These are phyloP conservation scores for Flammula alnicola DNA, from an alignment of 1,284 basidiomycete genomes.

Conservation along the genomic window DNA sequence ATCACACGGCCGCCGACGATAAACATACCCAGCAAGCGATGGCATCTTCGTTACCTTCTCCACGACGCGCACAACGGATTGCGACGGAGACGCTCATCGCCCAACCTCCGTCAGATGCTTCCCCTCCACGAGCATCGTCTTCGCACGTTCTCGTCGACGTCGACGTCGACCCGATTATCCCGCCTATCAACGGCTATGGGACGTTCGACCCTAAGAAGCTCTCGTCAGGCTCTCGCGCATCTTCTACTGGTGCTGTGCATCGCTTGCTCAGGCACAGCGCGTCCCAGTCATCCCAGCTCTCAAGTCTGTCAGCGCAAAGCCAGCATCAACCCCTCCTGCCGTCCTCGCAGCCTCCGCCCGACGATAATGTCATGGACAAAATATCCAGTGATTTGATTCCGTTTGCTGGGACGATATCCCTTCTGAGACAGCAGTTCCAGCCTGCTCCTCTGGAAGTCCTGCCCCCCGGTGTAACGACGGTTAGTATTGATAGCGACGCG, in stretches of 20 bases:
- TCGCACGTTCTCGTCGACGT: constrained; percentile 5
- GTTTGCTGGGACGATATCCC: constrained; percentile 37
- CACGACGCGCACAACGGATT: constrained; percentile 32
- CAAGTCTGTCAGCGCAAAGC: constrained; percentile 26
- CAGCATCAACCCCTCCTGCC: constrained; percentile 35
- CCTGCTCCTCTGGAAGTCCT: too few species aligned
- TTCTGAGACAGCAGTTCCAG: constrained; percentile 21
- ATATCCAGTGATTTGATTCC: constrained; percentile 48
- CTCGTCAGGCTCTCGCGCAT: constrained; percentile 3
- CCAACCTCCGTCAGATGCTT: constrained; percentile 12
- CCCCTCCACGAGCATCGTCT: constrained; percentile 8
- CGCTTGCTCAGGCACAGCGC: constrained; percentile 25
- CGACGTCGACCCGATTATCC: constrained; percentile 38
- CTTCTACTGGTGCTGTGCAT: neutral
- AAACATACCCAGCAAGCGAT: constrained; percentile 17
- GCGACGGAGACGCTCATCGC: constrained; percentile 25
- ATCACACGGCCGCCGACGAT: constrained; percentile 37
- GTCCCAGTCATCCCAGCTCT: constrained; percentile 29
- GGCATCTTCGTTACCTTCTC: constrained; percentile 25
- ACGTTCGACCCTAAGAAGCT: constrained; percentile 40
- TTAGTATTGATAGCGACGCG: neutral
- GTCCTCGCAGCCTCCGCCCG: constrained; percentile 30
- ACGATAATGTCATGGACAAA: constrained; percentile 32
- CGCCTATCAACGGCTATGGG: constrained; percentile 55
- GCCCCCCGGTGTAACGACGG: too few species aligned